Evolutionary conservation across 2,329 filamentous ascomycete species (phyloP).

Genomic region (Paecilomyces variotii): DNA sequence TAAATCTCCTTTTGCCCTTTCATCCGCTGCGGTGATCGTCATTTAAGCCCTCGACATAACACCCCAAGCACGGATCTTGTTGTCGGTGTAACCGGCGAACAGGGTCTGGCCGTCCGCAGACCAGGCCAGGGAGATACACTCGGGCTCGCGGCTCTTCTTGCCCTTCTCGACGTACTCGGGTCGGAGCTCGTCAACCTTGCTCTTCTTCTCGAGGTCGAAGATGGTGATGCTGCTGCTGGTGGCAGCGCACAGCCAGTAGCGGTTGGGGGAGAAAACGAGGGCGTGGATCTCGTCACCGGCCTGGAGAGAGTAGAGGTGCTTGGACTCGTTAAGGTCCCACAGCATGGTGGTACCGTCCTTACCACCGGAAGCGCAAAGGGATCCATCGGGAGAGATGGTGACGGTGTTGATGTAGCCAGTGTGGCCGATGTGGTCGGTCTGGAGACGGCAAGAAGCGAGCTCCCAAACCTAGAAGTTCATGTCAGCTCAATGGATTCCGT

Average conservation of each 20-base stretch:
- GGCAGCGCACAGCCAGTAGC: conserved; percentile 99
- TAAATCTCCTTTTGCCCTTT: conserved; percentile 23
- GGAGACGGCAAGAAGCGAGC: conserved; percentile 97
- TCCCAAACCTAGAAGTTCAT: conserved; percentile 75
- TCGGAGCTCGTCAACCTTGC: conserved; percentile 99
- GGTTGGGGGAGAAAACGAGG: conserved; percentile 99
- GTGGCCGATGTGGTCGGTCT: conserved; percentile 99
- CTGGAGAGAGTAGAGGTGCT: conserved; percentile 99
- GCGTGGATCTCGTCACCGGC: conserved; percentile 99
- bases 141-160: conserved; percentile 98
- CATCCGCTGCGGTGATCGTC: conserved; percentile 11
- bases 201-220: conserved; percentile 99
- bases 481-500: neutral
- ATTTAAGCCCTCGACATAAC: conserved; percentile 86
- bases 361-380: conserved; percentile 96
- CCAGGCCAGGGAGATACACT: conserved; percentile 97
- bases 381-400: conserved; percentile 99
- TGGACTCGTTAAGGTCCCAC: conserved; percentile 99
- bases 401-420: conserved; percentile 99
- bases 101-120: conserved; percentile 97
- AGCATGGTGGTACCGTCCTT: conserved; percentile 99
- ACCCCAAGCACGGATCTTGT: conserved; percentile 96
- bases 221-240: conserved; percentile 98
- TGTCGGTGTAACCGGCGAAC: conserved; percentile 99
- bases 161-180: conserved; percentile 91